Percentiles rank a stretch among this genome's conserved stretches.
These are phyloP conservation scores for Neofusicoccum sp. DNA, from an alignment of 2,329 filamentous ascomycete species.

Conservation along the genomic window DNA sequence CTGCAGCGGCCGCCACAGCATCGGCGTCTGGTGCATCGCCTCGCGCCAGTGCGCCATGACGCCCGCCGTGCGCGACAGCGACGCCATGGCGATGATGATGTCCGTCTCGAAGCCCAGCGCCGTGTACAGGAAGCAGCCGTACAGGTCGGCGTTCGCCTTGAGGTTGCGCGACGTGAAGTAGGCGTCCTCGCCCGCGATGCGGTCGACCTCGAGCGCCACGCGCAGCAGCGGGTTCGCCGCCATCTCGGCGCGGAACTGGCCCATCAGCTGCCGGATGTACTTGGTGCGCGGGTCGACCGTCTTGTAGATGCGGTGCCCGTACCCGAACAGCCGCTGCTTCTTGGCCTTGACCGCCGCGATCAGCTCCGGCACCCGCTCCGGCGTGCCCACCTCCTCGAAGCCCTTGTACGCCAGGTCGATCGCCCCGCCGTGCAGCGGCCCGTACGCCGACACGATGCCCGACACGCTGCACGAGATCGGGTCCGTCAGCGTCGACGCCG, in stretches of 20 bases:
- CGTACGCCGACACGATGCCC: conserved; percentile 54
- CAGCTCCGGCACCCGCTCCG: conserved; percentile 51
- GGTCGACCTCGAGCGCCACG: conserved; percentile 41
- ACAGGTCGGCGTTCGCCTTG: conserved; percentile 48
- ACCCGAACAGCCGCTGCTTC: conserved; percentile 55
- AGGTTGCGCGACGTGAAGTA: conserved; percentile 41
- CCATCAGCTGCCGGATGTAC: conserved; percentile 50
- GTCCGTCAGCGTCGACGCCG: conserved; percentile 57
- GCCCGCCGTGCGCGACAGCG: neutral
- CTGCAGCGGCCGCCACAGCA: neutral
- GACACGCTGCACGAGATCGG: conserved; percentile 54
- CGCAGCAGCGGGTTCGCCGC: conserved; percentile 34
- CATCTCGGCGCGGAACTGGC: conserved; percentile 32
- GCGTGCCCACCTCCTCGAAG: conserved; percentile 53
- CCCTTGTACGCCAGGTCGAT: conserved; percentile 57
- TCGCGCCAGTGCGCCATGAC: conserved; percentile 9
- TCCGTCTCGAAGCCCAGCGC: conserved; percentile 27
- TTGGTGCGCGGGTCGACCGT: conserved; percentile 55
- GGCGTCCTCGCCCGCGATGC: conserved; percentile 34
- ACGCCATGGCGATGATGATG: conserved; percentile 1
- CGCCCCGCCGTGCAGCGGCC: conserved; percentile 59
- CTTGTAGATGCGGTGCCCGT: conserved; percentile 57
- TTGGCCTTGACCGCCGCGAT: conserved; percentile 52
- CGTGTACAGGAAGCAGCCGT: conserved; percentile 44
- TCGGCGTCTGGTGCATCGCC: neutral